A percentile compares a stretch with the other conserved stretches of the same genome.
phyloP scores from a whole-genome alignment of 148 eudicot genomes.

The Nyssa sinensis region DNA sequence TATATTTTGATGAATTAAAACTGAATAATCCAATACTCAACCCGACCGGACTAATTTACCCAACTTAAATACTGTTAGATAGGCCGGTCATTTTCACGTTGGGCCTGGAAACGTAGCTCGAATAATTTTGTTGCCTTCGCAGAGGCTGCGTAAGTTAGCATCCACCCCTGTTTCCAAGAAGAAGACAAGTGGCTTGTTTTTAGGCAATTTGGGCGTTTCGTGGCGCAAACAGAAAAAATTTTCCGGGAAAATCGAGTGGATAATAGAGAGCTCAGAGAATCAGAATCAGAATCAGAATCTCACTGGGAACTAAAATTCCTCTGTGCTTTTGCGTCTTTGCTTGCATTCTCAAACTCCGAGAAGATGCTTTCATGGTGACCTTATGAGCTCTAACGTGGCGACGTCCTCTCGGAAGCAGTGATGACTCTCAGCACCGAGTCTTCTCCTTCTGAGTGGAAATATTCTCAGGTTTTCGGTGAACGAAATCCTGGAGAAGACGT shows the following conservation, averaged over 20 bases:
- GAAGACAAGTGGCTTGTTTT: background rate
- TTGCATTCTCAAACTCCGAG: background rate
- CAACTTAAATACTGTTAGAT: too few species aligned
- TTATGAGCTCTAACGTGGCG: background rate
- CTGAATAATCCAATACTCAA: too few species aligned
- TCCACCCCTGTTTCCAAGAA: background rate
- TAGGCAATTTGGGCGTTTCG: too few species aligned
- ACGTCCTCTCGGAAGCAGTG: background rate
- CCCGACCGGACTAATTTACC: too few species aligned
- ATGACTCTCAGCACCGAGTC: conserved; percentile 13
- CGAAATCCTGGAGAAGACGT: conserved; percentile 29
- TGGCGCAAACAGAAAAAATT: background rate
- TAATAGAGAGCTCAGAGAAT: conserved; percentile 6
- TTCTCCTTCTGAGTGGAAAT: conserved; percentile 31
- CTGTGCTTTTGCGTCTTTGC: background rate
- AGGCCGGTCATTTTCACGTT: too few species aligned
- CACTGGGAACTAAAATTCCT: background rate
- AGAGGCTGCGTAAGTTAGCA: too few species aligned
- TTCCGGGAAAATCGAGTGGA: conserved; percentile 24
- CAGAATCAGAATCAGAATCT: background rate
- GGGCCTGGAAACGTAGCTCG: too few species aligned
- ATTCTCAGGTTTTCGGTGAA: conserved; percentile 41
- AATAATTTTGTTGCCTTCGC: too few species aligned
- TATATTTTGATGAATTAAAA: too few species aligned
- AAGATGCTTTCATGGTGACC: conserved; percentile 1